A percentile compares a stretch with the other conserved stretches of the same genome.
Conservation (phyloP, 331 rosid species). For the Arachis monticola region DNA sequence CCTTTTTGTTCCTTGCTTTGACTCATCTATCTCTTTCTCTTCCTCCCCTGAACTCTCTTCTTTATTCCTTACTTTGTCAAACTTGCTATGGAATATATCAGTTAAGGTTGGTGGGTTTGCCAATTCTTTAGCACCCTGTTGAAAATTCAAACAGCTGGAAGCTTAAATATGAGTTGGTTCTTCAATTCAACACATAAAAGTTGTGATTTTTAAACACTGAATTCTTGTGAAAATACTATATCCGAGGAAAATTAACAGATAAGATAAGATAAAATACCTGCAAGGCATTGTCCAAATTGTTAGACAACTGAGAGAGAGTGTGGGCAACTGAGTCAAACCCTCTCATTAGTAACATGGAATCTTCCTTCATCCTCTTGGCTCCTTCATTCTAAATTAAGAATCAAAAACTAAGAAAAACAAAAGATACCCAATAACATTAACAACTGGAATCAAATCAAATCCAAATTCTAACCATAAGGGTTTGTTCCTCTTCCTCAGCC, state of each 20-base stretch:
- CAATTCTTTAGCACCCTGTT: constrained; percentile 81
- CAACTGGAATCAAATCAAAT: neutral
- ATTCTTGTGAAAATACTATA: neutral
- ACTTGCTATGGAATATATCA: constrained; percentile 67
- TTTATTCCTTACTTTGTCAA: constrained; percentile 46
- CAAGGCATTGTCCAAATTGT: constrained; percentile 75
- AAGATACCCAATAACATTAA: constrained; percentile 1
- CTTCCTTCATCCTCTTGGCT: constrained; percentile 63
- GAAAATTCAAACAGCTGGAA: constrained; percentile 9
- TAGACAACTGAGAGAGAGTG: constrained; percentile 79
- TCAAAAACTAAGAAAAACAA: neutral
- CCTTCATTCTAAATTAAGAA: constrained; percentile 45
- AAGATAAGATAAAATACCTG: constrained; percentile 52
- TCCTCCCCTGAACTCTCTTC: constrained; percentile 47
- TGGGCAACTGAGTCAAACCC: constrained; percentile 87
- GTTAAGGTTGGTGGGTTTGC: constrained; percentile 81
- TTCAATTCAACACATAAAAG: neutral
- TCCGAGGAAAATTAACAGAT: neutral
- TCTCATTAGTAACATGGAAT: constrained; percentile 71
- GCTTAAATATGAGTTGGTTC: neutral
- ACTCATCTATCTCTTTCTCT: constrained; percentile 43
- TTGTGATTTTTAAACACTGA: neutral
- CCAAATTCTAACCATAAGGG: constrained; percentile 40
- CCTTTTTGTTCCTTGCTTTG: constrained; percentile 68
- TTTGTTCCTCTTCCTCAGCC: neutral